Base-by-base conservation (phyloP, 441 rosid genomes). In the Sinapis alba region DNA sequence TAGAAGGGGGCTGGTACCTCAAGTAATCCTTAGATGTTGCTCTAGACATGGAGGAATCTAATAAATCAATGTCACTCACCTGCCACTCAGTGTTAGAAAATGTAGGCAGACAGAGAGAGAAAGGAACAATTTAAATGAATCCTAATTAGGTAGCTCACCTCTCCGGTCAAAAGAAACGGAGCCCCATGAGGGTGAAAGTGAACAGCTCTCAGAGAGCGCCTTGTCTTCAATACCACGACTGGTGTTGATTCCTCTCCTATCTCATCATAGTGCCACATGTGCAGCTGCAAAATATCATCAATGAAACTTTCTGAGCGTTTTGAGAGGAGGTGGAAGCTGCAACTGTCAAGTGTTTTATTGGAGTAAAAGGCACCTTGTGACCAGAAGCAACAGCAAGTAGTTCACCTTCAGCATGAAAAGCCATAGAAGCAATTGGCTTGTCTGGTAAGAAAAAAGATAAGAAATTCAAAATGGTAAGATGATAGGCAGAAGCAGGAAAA, bases 351-450 rank as follows among this genome's bases (percentile, higher is more conserved):
- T 20, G 9, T 16, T 57, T 58, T 45, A 47, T 50, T 32, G 74
- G 32, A 65, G 58, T 27, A 27, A 27, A 27, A 27, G 30, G 54
- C 62, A 94, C 97, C 97, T 90, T 94, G 88, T 94, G 98, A 56
- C 98, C 98, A 50, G 95, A 92, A 70, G 97, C 97, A 78, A 94
- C 95, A 34, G 98, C 97, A 27, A 94, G 97, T 61, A 94, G 77
- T 73, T 90, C 97, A 38, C 97, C 97, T 80, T 79, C 92, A 6
- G 97, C 97, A 54, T 94, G 98, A 77, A 94, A 94, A 70, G 98
- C 97, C 72, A 94, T 92, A 28, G 97, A 94, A 78, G 98, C 97
- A 79, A 94, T 94, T 26, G 97, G 98, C 72, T 95, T 93, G 74
- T 82, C 98, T 94, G 79, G 70, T 63, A 71, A 43, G 75, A 51